phyloP scores from a whole-genome alignment of 352 stramenopile genomes.

The Phytophthora syringae region DNA sequence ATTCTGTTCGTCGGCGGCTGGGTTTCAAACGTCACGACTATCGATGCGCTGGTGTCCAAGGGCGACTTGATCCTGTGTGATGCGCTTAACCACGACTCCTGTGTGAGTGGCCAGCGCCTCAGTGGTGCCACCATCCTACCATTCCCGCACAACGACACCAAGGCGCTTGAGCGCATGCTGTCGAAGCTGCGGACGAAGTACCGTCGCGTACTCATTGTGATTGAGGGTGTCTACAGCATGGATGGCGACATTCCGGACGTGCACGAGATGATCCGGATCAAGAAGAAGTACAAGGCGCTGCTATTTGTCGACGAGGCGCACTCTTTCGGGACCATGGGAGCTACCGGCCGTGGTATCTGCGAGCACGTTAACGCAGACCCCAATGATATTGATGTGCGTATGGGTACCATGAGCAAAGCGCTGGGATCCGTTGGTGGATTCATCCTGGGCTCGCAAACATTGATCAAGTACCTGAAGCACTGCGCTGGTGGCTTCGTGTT shows the following conservation, averaged over 20 bases:
- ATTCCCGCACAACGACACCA: slow-evolving; percentile 82
- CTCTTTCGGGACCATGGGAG: slow-evolving; percentile 72
- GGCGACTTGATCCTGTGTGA: slow-evolving; percentile 82
- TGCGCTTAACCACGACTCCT: slow-evolving; percentile 83
- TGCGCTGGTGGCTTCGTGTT: slow-evolving; percentile 80
- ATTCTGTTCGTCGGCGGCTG: slow-evolving; percentile 77
- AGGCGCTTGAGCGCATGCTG: slow-evolving; percentile 78
- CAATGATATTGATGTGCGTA: slow-evolving; percentile 62
- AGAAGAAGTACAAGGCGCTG: slow-evolving; percentile 74
- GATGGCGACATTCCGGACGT: slow-evolving; percentile 72
- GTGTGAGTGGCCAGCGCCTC: slow-evolving; percentile 74
- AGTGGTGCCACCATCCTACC: slow-evolving; percentile 80
- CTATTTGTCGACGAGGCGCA: slow-evolving; percentile 72
- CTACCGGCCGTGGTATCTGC: slow-evolving; percentile 56
- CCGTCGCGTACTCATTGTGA: slow-evolving; percentile 76
- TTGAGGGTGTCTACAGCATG: slow-evolving; percentile 76
- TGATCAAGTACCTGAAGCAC: slow-evolving; percentile 74
- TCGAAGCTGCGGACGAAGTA: slow-evolving; percentile 72
- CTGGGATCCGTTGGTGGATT: slow-evolving; percentile 74
- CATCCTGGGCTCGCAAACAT: slow-evolving; percentile 54
- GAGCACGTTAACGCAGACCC: slow-evolving; percentile 58
- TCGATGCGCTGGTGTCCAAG: slow-evolving; percentile 74
- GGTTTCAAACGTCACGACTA: slow-evolving; percentile 83
- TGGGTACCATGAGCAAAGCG: slow-evolving; percentile 81
- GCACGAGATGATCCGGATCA: slow-evolving; percentile 60